These are phyloP conservation scores for Dryas octopetala DNA, from an alignment of 306 rosid genomes.

Conservation along the genomic window DNA sequence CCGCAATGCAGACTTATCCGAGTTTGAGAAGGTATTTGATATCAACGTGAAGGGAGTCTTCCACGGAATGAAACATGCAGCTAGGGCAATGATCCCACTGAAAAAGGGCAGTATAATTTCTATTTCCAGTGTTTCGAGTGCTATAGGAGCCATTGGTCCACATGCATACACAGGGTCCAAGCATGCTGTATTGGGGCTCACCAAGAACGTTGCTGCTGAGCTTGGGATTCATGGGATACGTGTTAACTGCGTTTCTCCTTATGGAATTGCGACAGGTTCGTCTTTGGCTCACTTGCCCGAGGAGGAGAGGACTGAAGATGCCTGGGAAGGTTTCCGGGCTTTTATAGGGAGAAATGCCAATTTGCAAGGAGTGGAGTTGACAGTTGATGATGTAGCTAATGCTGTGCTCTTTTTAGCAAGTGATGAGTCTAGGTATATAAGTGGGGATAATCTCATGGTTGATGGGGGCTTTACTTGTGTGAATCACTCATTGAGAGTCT, in stretches of 20 bases:
- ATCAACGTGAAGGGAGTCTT: constrained; percentile 78
- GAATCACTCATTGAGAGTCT: constrained; percentile 56
- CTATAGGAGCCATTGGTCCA: constrained; percentile 53
- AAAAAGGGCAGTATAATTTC: constrained; percentile 83
- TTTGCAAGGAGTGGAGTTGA: constrained; percentile 67
- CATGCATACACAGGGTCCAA: constrained; percentile 80
- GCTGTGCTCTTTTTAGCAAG: constrained; percentile 83
- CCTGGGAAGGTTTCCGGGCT: constrained; percentile 34
- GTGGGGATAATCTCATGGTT: constrained; percentile 69
- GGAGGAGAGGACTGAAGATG: constrained; percentile 67
- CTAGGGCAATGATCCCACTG: constrained; percentile 61
- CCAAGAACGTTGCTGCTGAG: constrained; percentile 82
- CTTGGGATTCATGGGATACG: constrained; percentile 64
- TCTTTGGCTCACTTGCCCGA: constrained; percentile 66
- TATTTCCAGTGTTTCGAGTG: constrained; percentile 50
- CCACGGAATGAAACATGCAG: constrained; percentile 82
- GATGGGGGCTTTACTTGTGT: constrained; percentile 67
- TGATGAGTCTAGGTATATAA: constrained; percentile 67
- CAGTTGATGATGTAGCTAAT: constrained; percentile 67
- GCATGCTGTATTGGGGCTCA: constrained; percentile 77
- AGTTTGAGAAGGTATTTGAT: constrained; percentile 69
- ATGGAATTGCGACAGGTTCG: constrained; percentile 49
- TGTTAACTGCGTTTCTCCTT: constrained; percentile 52
- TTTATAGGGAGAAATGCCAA: constrained; percentile 50
- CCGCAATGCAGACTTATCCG: constrained; percentile 52